Evolutionary conservation across 2,329 filamentous ascomycete species (phyloP).

Genomic region (Fusarium concolor): DNA sequence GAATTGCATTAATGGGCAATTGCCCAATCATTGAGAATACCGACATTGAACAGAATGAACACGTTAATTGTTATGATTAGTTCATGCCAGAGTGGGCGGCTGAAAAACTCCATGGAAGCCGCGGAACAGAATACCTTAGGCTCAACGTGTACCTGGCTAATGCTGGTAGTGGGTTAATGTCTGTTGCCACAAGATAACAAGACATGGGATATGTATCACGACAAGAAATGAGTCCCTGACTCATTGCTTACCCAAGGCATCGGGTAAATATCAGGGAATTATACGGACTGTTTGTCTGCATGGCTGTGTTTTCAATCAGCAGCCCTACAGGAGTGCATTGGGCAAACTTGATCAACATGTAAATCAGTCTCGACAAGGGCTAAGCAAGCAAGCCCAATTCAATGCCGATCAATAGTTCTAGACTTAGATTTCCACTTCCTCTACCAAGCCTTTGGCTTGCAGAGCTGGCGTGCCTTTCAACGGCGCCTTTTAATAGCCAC

Average conservation of each 20-base stretch:
- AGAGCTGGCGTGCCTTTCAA: constrained; percentile 21
- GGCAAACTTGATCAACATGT: constrained; percentile 7
- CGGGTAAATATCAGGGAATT: not conserved
- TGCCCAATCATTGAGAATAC: constrained; percentile 8
- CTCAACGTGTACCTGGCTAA: constrained; percentile 30
- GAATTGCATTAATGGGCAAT: constrained; percentile 2
- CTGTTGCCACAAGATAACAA: constrained; percentile 20
- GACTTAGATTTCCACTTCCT: constrained; percentile 18
- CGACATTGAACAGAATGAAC: not conserved
- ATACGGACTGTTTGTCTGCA: not conserved
- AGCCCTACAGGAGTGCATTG: constrained; percentile 14
- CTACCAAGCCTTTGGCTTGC: constrained; percentile 1
- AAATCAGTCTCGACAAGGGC: constrained; percentile 6
- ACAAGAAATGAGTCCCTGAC: not conserved
- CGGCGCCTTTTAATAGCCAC: constrained; percentile 1
- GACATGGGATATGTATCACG: not conserved
- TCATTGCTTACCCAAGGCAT: not conserved
- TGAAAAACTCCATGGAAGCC: not conserved
- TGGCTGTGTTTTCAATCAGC: constrained; percentile 1
- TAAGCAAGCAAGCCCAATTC: constrained; percentile 1
- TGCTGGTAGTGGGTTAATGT: constrained; percentile 12
- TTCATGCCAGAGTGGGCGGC: constrained; percentile 18
- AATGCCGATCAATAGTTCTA: constrained; percentile 40
- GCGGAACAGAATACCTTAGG: constrained; percentile 11
- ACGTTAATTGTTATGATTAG: constrained; percentile 5